Percentiles rank a stretch among this genome's conserved stretches.
These are phyloP conservation scores for Chlorella variabilis DNA, from an alignment of 163 green algal genomes.

Conservation along the genomic window DNA sequence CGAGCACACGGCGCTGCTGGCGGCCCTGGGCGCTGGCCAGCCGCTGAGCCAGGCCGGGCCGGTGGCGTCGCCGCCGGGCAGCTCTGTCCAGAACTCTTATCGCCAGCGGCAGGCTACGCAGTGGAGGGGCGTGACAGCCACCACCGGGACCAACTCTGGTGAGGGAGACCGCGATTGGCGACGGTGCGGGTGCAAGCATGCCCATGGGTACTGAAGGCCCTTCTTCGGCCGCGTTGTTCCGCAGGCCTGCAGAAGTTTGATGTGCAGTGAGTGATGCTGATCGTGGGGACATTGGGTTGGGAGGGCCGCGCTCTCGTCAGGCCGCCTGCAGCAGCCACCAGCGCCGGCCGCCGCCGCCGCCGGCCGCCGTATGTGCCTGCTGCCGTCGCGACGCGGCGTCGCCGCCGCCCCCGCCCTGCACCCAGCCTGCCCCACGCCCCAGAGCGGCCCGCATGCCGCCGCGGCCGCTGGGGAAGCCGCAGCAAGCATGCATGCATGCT, in stretches of 20 bases:
- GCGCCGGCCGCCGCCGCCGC: neutral
- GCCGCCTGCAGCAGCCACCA: too few species aligned
- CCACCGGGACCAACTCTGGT: conserved; percentile 31
- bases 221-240: too few species aligned
- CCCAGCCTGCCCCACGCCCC: neutral
- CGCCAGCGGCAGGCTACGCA: conserved; percentile 27
- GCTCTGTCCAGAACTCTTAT: too few species aligned
- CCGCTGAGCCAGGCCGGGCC: neutral
- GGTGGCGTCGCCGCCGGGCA: too few species aligned
- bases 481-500: neutral
- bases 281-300: neutral
- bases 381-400: neutral
- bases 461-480: too few species aligned
- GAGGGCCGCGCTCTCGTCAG: neutral
- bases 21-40: conserved; percentile 13
- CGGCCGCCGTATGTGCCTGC: neutral
- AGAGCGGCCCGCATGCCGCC: neutral
- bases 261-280: conserved; percentile 29
- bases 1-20: neutral
- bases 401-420: neutral
- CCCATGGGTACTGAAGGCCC: too few species aligned
- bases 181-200: too few species aligned
- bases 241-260: conserved; percentile 41
- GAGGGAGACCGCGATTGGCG: neutral
- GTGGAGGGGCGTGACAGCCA: conserved; percentile 45